Evolutionary conservation across 2,329 filamentous ascomycete genomes (phyloP), one percentile per base, ranked within the genome.

Genomic region (Rutstroemia sp.): DNA sequence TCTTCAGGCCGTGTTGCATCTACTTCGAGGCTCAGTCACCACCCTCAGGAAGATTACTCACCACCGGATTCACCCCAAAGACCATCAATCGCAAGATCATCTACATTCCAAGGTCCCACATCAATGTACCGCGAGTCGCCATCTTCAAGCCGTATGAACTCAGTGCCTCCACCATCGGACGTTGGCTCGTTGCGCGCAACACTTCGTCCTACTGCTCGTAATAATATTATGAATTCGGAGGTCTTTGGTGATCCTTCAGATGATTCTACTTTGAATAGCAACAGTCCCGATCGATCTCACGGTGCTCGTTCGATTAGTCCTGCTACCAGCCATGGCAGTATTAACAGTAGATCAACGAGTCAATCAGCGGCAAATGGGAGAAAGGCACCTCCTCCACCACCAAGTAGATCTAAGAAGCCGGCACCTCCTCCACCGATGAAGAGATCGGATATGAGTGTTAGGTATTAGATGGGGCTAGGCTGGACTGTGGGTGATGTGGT

Each of bases 391-490:
- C 83, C 84, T 19, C 83, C 84, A 27, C 84, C 83, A 23, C 81
- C 81, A 25, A 79, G 78, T 21, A 73, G 83, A 66, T 72, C 79
- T 38, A 87, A 86, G 75, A 87, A 87, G 70, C 82, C 83, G 12
- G 82, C 83, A 58, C 81, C 81, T 39, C 81, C 81, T 49, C 83
- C 82, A 21, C 83, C 84, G 21, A 78, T 83, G 72, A 86, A 86
- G 75, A 73, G 81, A 62, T 77, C 66, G 18, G 65, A 68, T 16
- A 65, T 65, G 16, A 67, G 63, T 51, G 50, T 39, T 9, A 44
- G 39, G 21, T 56, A 56, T 38, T 56, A 50, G 10, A 30, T 25
- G 6, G 7, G 25, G 14, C 27, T 30, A 10, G 10, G 27, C 27
- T 30, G 27, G 27, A 10, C 8, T 30, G 27, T 45, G 10, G 2